Conservation (phyloP, 768 basidiomycete genomes). For the Pleurotus citrinopileatus region DNA sequence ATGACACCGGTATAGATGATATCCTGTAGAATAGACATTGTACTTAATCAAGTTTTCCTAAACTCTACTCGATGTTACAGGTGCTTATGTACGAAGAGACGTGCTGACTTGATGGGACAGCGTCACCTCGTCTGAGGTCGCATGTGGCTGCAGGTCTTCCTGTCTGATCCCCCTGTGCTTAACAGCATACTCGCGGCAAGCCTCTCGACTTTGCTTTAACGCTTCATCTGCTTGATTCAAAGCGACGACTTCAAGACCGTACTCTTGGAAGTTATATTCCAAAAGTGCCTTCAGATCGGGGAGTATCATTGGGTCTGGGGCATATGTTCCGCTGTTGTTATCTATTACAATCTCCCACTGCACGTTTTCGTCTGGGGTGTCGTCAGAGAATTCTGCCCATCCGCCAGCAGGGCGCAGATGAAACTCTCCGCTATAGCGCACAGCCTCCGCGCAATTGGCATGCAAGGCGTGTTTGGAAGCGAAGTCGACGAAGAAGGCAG, state of each 20-base stretch:
- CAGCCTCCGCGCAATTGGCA: constrained; percentile 62
- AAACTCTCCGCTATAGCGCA: constrained; percentile 78
- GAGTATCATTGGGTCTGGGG: constrained; percentile 63
- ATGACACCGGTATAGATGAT: too few relatives aligned
- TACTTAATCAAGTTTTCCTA: too few relatives aligned
- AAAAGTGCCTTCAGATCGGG: constrained; percentile 59
- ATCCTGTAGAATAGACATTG: too few relatives aligned
- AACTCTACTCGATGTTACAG: too few relatives aligned
- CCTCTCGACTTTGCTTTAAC: constrained; percentile 57
- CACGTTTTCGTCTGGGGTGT: constrained; percentile 49
- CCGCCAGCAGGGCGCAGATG: constrained; percentile 71
- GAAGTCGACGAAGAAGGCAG: constrained; percentile 84
- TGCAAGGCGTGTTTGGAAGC: constrained; percentile 87
- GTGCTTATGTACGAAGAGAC: too few relatives aligned
- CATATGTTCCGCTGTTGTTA: constrained; percentile 84
- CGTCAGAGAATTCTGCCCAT: constrained; percentile 62
- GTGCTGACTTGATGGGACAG: constrained; percentile 33
- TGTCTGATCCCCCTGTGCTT: constrained; percentile 53
- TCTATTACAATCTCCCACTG: constrained; percentile 84
- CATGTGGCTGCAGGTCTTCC: constrained; percentile 66
- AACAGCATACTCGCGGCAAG: constrained; percentile 65
- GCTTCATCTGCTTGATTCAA: constrained; percentile 53
- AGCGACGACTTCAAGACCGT: constrained; percentile 55
- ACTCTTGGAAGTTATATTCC: constrained; percentile 63
- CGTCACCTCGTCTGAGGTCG: constrained; percentile 50